phyloP scores from a whole-genome alignment of 345 rosid genomes.

The Erysimum cheiranthoides region DNA sequence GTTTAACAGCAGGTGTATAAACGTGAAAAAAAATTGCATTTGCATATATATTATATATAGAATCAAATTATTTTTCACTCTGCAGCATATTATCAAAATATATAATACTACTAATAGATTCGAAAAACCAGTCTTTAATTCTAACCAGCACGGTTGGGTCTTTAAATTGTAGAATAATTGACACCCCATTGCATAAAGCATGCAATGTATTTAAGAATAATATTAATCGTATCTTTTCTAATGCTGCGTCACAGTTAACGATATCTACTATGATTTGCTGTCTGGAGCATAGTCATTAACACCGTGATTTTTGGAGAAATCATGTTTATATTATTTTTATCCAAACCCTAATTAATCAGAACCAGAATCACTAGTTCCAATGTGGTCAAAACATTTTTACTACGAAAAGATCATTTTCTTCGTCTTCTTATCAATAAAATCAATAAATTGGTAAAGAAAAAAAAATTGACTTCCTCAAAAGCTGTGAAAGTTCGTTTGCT shows the following conservation, averaged over 20 bases:
- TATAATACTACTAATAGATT: background rate
- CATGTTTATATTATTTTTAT: conserved; percentile 6
- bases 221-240: conserved; percentile 26
- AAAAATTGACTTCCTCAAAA: conserved; percentile 26
- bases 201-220: conserved; percentile 8
- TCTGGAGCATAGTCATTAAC: conserved; percentile 37
- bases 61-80: background rate
- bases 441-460: background rate
- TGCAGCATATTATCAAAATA: background rate
- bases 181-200: conserved; percentile 29
- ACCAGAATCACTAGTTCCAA: conserved; percentile 37
- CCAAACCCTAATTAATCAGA: background rate
- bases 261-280: conserved; percentile 44
- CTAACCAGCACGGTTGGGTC: background rate
- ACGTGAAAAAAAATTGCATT: too few relatives aligned
- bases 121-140: conserved; percentile 4
- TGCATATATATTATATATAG: too few relatives aligned
- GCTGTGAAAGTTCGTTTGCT: conserved; percentile 40
- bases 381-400: conserved; percentile 41
- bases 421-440: background rate
- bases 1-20: too few relatives aligned
- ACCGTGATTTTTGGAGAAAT: conserved; percentile 43
- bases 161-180: conserved; percentile 31
- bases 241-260: conserved; percentile 37
- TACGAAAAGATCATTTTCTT: background rate